phyloP scores from a whole-genome alignment of 2,329 filamentous ascomycete species.

The Aspergillus fijiensis region DNA sequence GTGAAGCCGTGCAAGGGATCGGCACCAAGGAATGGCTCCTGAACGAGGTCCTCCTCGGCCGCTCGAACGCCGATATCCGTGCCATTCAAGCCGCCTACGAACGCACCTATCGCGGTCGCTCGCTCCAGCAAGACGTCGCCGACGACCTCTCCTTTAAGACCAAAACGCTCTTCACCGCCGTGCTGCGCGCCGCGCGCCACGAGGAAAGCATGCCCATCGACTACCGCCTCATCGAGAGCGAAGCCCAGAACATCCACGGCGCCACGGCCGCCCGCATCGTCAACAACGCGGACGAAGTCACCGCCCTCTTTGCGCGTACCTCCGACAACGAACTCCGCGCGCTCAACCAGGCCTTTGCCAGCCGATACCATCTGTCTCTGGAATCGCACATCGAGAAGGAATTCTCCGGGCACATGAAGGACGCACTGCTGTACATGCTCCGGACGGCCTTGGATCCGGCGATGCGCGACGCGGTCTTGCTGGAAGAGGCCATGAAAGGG shows the following conservation, averaged over 20 bases:
- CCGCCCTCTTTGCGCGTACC: conserved; percentile 71
- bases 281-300: conserved; percentile 54
- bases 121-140: conserved; percentile 70
- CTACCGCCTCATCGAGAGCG: conserved; percentile 70
- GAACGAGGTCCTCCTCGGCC: conserved; percentile 79
- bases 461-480: conserved; percentile 74
- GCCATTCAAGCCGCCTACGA: conserved; percentile 82
- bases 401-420: conserved; percentile 90
- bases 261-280: conserved; percentile 69
- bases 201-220: conserved; percentile 76
- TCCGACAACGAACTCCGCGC: conserved; percentile 48
- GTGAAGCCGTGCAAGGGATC: conserved; percentile 70
- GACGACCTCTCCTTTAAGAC: conserved; percentile 84
- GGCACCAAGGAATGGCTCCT: conserved; percentile 86
- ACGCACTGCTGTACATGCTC: conserved; percentile 78
- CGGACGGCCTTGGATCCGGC: conserved; percentile 74
- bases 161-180: conserved; percentile 78
- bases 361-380: conserved; percentile 68
- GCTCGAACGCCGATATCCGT: conserved; percentile 82
- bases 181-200: conserved; percentile 69
- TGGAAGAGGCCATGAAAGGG: conserved; percentile 88
- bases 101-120: conserved; percentile 58
- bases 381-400: conserved; percentile 74
- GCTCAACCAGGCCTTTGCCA: conserved; percentile 40
- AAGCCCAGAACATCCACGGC: conserved; percentile 73